These are phyloP conservation scores for Acanthamoeba sp. DNA, from an alignment of 208 protist genomes.

Conservation along the genomic window DNA sequence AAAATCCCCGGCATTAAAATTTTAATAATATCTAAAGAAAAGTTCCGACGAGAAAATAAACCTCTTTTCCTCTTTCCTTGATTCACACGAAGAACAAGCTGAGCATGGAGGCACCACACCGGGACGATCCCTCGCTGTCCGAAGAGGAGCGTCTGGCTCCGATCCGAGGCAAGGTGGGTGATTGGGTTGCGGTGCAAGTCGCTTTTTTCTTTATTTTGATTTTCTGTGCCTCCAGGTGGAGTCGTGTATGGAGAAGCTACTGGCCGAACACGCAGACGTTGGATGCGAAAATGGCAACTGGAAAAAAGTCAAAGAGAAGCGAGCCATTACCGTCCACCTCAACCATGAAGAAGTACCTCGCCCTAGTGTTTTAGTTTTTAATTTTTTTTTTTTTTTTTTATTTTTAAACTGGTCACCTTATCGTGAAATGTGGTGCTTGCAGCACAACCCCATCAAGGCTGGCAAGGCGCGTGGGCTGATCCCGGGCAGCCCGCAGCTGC, in stretches of 20 bases:
- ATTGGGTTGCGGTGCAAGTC: not conserved
- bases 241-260: not conserved
- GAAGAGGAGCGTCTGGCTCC: constrained; percentile 3
- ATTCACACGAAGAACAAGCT: too few species aligned
- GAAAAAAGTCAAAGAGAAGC: constrained; percentile 70
- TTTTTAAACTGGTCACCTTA: too few species aligned
- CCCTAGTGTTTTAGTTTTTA: not conserved
- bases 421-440: too few species aligned
- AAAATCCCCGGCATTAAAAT: too few species aligned
- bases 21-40: too few species aligned
- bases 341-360: not conserved
- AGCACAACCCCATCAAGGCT: constrained; percentile 55
- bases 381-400: not conserved
- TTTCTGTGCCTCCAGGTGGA: not conserved
- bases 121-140: constrained; percentile 13
- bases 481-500: constrained; percentile 54
- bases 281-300: not conserved
- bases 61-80: too few species aligned
- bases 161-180: not conserved
- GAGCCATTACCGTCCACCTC: constrained; percentile 26
- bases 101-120: constrained; percentile 5
- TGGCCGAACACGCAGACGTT: not conserved
- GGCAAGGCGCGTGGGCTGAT: constrained; percentile 60
- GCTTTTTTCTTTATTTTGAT: not conserved
- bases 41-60: too few species aligned